Evolutionary conservation across 441 rosid genomes (phyloP).

Genomic region (Erysimum pusillum): DNA sequence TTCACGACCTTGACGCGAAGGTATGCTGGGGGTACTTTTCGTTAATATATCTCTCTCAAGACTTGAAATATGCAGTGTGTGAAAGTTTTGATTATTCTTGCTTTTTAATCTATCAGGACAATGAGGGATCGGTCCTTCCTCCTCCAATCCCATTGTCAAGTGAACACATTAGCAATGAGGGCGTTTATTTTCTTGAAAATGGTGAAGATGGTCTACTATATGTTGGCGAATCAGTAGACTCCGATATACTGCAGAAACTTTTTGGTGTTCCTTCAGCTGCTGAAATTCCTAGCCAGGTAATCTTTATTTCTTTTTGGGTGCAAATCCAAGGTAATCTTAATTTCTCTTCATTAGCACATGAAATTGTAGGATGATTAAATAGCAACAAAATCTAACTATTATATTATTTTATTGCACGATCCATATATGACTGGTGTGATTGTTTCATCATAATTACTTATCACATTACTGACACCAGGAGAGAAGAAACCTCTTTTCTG

Average conservation of each 20-base stretch:
- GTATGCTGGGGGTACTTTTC: conserved; percentile 46
- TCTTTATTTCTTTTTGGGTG: too few species aligned
- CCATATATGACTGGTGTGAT: conserved; percentile 7
- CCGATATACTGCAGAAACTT: conserved; percentile 56
- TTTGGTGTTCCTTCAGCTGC: conserved; percentile 67
- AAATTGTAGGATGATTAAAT: not conserved
- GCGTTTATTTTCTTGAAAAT: conserved; percentile 96
- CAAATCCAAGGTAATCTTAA: conserved; percentile 50
- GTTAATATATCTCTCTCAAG: conserved; percentile 1
- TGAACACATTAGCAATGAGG: conserved; percentile 83
- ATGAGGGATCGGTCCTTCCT: conserved; percentile 68
- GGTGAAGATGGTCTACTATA: conserved; percentile 89
- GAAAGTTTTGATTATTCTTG: conserved; percentile 27
- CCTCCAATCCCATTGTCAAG: conserved; percentile 85
- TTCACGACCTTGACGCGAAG: conserved; percentile 81
- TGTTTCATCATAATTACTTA: not conserved
- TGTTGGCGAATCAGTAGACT: conserved; percentile 70
- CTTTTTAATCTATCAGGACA: conserved; percentile 61
- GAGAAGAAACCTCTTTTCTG: conserved; percentile 10
- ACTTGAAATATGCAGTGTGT: not conserved
- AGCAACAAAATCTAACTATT: not conserved
- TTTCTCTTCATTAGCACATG: conserved; percentile 9
- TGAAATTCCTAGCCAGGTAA: conserved; percentile 74
- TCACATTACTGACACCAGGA: conserved; percentile 6
- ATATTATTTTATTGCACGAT: conserved; percentile 18